Evolutionary conservation across 768 basidiomycete genomes (phyloP).

Genomic region (Russula sp.): DNA sequence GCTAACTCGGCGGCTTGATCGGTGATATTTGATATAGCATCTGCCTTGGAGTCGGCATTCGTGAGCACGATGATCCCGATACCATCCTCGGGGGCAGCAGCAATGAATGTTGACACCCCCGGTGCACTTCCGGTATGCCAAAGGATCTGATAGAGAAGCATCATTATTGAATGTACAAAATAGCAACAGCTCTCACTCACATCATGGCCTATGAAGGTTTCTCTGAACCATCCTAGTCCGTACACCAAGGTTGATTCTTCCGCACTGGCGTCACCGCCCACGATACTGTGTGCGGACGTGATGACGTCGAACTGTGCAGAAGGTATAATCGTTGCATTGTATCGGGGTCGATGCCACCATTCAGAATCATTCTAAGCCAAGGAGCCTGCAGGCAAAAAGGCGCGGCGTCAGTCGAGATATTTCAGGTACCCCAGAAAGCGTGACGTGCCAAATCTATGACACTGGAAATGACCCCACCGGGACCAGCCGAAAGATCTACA

Average conservation of each 20-base stretch:
- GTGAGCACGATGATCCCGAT: slow-evolving; percentile 37
- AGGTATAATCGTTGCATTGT: slow-evolving; percentile 40
- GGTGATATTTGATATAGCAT: background rate
- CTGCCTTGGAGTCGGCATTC: slow-evolving; percentile 29
- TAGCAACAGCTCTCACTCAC: slow-evolving; percentile 32
- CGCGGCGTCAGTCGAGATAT: background rate
- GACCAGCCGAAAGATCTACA: slow-evolving; percentile 37
- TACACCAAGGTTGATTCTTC: slow-evolving; percentile 37
- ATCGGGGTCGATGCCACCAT: slow-evolving; percentile 36
- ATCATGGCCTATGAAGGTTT: slow-evolving; percentile 43
- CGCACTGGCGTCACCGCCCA: slow-evolving; percentile 6
- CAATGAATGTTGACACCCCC: slow-evolving; percentile 37
- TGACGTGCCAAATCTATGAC: slow-evolving; percentile 44
- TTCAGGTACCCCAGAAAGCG: background rate
- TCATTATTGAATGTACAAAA: background rate
- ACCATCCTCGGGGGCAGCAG: slow-evolving; percentile 40
- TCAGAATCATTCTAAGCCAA: slow-evolving; percentile 42
- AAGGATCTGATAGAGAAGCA: slow-evolving; percentile 35
- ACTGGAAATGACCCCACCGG: slow-evolving; percentile 46
- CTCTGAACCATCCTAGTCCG: slow-evolving; percentile 45
- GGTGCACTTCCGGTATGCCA: slow-evolving; percentile 37
- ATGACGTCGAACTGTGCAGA: slow-evolving; percentile 33
- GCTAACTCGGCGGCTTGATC: background rate
- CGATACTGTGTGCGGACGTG: slow-evolving; percentile 37
- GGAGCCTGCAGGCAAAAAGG: slow-evolving; percentile 37